A percentile compares a stretch with the other conserved stretches of the same genome.
Conservation (phyloP, 2,329 filamentous ascomycete genomes). For the Zasmidium cellare region DNA sequence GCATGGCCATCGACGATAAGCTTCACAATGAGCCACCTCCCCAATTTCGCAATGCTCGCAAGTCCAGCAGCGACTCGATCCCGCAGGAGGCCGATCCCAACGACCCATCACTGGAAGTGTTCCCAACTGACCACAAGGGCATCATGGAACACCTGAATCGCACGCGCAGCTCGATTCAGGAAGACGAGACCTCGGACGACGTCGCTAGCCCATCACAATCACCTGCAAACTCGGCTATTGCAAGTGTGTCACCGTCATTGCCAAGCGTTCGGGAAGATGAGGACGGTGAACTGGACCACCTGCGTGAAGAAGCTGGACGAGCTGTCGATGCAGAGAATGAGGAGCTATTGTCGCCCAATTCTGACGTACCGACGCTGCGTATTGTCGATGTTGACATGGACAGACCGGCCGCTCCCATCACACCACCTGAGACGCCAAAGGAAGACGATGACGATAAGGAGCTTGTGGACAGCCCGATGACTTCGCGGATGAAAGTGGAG, state of each 20-base stretch:
- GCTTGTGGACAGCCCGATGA: slow-evolving; percentile 2
- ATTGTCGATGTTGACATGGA: slow-evolving; percentile 3
- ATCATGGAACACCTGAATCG: slow-evolving; percentile 35
- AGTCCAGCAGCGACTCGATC: slow-evolving; percentile 19
- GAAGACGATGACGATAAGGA: slow-evolving; percentile 14
- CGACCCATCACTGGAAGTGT: slow-evolving; percentile 33
- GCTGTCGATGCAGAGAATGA: slow-evolving; percentile 1
- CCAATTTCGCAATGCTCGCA: slow-evolving; percentile 7
- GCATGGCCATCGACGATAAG: slow-evolving; percentile 22
- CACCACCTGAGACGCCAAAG: slow-evolving; percentile 36
- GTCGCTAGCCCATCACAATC: slow-evolving; percentile 8
- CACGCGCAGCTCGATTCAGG: slow-evolving; percentile 22
- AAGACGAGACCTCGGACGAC: slow-evolving; percentile 24
- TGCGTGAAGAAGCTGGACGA: slow-evolving; percentile 2
- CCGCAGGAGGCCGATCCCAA: slow-evolving; percentile 29
- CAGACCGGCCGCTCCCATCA: slow-evolving; percentile 29
- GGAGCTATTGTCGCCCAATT: not conserved
- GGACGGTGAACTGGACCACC: slow-evolving; percentile 18
- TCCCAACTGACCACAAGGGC: slow-evolving; percentile 36
- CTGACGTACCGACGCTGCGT: slow-evolving; percentile 11
- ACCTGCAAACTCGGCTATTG: slow-evolving; percentile 11
- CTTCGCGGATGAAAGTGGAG: not conserved
- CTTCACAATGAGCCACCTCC: slow-evolving; percentile 8
- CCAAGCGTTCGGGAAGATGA: slow-evolving; percentile 31
- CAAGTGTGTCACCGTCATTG: slow-evolving; percentile 22